These are phyloP conservation scores for Eutrema yunnanense DNA, from an alignment of 345 rosid species.

Conservation along the genomic window DNA sequence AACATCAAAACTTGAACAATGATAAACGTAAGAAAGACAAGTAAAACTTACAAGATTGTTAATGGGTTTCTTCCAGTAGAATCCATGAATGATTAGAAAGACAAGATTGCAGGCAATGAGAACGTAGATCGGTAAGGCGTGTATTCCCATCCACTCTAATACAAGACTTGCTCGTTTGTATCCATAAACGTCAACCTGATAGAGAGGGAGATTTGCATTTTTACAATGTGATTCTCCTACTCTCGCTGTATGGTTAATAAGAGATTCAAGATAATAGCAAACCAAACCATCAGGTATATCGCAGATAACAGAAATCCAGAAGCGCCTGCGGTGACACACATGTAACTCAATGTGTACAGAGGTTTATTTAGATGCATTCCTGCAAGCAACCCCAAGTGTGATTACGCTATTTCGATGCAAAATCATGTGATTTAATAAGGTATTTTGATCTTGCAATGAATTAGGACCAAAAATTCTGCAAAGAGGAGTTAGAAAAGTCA, in stretches of 20 bases:
- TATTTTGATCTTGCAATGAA: not conserved
- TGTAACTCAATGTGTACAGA: conserved; percentile 75
- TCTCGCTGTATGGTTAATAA: not conserved
- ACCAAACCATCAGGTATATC: conserved; percentile 59
- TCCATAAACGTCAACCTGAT: conserved; percentile 58
- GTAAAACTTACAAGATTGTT: conserved; percentile 58
- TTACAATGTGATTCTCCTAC: not conserved
- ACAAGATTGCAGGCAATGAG: conserved; percentile 64
- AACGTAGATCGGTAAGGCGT: conserved; percentile 57
- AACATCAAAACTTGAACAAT: not conserved
- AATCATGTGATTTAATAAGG: not conserved
- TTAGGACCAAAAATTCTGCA: not conserved
- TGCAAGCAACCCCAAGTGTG: conserved; percentile 19
- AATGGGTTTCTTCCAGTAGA: conserved; percentile 63
- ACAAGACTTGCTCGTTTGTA: conserved; percentile 37
- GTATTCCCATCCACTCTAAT: conserved; percentile 87
- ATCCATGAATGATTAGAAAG: conserved; percentile 63
- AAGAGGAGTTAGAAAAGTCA: not conserved
- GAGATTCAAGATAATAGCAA: not conserved
- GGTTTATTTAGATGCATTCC: conserved; percentile 88
- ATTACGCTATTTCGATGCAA: not conserved
- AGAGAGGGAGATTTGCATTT: not conserved
- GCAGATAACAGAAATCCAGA: conserved; percentile 67
- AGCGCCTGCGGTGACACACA: conserved; percentile 64
- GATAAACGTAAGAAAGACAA: not conserved